These are phyloP conservation scores for Leptodontidium sp. DNA, from an alignment of 2,329 filamentous ascomycete genomes.

Conservation along the genomic window DNA sequence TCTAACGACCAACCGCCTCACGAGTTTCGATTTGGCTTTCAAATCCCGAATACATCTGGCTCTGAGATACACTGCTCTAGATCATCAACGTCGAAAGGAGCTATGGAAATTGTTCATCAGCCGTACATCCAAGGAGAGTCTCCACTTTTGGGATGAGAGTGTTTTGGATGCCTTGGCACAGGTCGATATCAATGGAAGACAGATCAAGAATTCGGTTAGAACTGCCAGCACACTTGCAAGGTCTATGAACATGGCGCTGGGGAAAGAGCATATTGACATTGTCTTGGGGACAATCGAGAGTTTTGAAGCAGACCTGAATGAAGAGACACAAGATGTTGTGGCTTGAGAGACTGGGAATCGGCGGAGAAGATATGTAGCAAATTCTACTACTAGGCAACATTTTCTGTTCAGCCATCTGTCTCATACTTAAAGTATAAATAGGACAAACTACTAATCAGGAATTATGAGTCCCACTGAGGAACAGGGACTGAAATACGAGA, in stretches of 20 bases:
- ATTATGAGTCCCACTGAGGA: too few species aligned
- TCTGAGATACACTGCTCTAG: conserved; percentile 40
- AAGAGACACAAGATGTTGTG: conserved; percentile 2
- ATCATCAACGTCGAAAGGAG: conserved; percentile 16
- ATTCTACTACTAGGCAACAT: too few species aligned
- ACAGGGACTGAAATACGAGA: too few species aligned
- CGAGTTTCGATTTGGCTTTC: conserved; percentile 49
- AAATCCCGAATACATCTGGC: conserved; percentile 48
- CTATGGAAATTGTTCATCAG: conserved; percentile 30
- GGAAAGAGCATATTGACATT: conserved; percentile 16
- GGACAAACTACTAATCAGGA: too few species aligned
- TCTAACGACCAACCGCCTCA: conserved; percentile 52
- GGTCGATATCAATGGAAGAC: conserved; percentile 43
- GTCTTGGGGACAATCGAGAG: conserved; percentile 1
- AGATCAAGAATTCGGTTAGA: conserved; percentile 47
- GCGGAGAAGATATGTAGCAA: too few species aligned
- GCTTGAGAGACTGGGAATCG: background rate
- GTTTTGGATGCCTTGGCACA: conserved; percentile 21
- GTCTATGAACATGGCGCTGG: background rate
- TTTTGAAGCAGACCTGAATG: conserved; percentile 17
- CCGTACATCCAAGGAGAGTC: background rate
- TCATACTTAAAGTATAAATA: too few species aligned
- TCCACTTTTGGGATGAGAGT: background rate
- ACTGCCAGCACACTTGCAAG: conserved; percentile 34
- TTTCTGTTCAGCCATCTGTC: too few species aligned